Base-by-base conservation (phyloP, 2,329 filamentous ascomycete species). In the Fusarium sp. region DNA sequence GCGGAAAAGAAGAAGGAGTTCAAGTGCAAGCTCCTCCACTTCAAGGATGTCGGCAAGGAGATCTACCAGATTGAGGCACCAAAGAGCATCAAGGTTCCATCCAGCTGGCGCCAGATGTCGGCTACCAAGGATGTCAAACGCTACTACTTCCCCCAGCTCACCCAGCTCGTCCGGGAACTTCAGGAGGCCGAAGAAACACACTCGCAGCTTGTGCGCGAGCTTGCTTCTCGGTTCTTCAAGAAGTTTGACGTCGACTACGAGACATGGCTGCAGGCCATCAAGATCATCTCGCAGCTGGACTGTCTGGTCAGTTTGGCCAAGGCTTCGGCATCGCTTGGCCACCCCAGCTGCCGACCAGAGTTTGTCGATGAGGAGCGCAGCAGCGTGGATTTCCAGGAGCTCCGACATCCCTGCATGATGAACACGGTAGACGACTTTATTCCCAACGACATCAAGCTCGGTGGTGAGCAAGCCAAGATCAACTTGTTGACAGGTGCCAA, bases 151-250 rank as follows among this genome's bases (percentile, higher is more conserved):
- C 88, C 91, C 1, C 92, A 97, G 75, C 87, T 98, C 13, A 92
- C 92, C 13, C 86, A 88, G 30, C 88, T 98, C 3, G 94, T 99
- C 23, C 92, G 95, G 52, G 88, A 94, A 73, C 86, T 98, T 16
- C 96, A 97, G 77, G 96, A 99, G 82, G 93, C 94, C 2, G 95
- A 97, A 77, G 96, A 99, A 79, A 96, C 90, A 1, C 96, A 98
- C 80, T 91, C 91, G 5, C 95, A 99, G 76, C 93, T 98, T 40
- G 89, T 95, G 54, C 94, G 95, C 72, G 94, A 97, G 53, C 93
- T 98, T 34, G 90, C 94, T 1, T 87, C 89, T 27, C 90, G 94
- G 40, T 94, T 99, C 82, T 97, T 93, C 79, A 88, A 87, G 62
- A 92, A 94, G 27, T 99, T 99, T 76, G 96, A 98, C 72, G 88